phyloP scores from a whole-genome alignment of 345 rosid genomes.

The Dipteronia sinensis region DNA sequence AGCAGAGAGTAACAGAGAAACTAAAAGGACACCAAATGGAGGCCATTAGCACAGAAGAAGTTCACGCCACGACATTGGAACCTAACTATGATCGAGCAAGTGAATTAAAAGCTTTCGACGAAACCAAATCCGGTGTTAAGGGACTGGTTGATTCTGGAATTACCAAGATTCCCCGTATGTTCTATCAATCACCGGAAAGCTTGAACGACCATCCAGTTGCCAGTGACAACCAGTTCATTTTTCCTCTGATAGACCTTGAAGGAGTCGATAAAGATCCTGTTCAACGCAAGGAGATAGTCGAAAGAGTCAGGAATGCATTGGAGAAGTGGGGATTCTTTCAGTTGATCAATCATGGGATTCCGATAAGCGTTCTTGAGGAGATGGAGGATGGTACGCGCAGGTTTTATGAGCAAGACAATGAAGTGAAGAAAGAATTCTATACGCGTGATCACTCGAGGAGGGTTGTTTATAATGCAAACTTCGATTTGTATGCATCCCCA shows the following conservation, averaged over 20 bases:
- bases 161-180: not conserved
- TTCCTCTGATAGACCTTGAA: conserved; percentile 46
- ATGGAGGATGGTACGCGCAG: conserved; percentile 19
- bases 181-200: conserved; percentile 9
- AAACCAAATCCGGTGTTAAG: conserved; percentile 15
- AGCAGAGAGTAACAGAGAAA: no score
- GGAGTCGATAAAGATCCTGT: conserved; percentile 1
- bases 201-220: not conserved
- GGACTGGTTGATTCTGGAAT: conserved; percentile 16
- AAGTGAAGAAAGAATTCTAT: conserved; percentile 28
- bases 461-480: conserved; percentile 17
- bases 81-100: conserved; percentile 15
- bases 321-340: conserved; percentile 34
- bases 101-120: conserved; percentile 15
- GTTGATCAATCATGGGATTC: conserved; percentile 26
- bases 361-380: conserved; percentile 12
- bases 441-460: conserved; percentile 17
- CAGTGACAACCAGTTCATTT: conserved; percentile 1
- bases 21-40: not conserved
- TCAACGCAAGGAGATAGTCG: not conserved
- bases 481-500: conserved; percentile 25
- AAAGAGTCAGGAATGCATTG: conserved; percentile 14
- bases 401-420: conserved; percentile 25
- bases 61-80: not conserved
- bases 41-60: not conserved